phyloP scores from a whole-genome alignment of 306 rosid genomes.

The Ormosia semicastrata region DNA sequence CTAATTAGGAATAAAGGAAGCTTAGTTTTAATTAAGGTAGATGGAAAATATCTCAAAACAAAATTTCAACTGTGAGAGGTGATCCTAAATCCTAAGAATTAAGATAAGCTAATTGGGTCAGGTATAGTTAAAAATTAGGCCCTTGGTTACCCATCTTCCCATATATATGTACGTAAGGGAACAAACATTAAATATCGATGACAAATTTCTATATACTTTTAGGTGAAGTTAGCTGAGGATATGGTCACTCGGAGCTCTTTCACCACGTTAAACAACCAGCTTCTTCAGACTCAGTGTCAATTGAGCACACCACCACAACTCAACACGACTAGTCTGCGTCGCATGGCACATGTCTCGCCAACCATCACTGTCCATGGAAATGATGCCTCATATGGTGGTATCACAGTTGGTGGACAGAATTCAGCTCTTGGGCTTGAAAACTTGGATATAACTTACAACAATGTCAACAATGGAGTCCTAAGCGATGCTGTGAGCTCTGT shows the following conservation, averaged over 20 bases:
- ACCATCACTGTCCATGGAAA: conserved; percentile 58
- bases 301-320: conserved; percentile 46
- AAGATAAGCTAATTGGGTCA: background rate
- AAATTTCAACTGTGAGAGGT: background rate
- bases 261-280: conserved; percentile 50
- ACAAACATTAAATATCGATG: background rate
- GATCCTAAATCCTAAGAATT: background rate
- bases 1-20: background rate
- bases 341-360: conserved; percentile 59
- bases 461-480: conserved; percentile 41
- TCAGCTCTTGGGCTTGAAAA: conserved; percentile 42
- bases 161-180: background rate
- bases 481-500: conserved; percentile 51
- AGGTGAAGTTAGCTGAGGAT: conserved; percentile 97
- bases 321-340: conserved; percentile 20
- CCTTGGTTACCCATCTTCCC: background rate
- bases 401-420: conserved; percentile 48
- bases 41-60: background rate
- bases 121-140: background rate
- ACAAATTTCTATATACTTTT: background rate
- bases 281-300: conserved; percentile 62
- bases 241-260: conserved; percentile 80
- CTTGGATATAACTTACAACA: conserved; percentile 31
- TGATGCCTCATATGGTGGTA: conserved; percentile 42
- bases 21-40: background rate